Evolutionary conservation across 768 basidiomycete genomes (phyloP), one percentile per base, ranked within the genome.

Genomic region (Phanerodontia chrysosporium): DNA sequence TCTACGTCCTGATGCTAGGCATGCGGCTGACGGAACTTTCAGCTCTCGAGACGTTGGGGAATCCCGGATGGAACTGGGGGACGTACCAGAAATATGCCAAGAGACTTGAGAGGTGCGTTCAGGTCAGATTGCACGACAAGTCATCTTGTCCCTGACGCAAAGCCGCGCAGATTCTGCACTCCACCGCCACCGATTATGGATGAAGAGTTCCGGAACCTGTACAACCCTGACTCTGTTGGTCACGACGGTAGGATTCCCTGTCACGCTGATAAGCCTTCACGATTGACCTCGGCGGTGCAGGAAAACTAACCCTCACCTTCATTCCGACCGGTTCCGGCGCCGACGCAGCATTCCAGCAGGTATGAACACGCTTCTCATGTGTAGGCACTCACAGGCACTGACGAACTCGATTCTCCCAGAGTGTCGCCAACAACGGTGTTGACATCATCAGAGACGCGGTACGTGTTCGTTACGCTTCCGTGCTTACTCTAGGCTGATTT

Each of bases 51-150:
- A 21, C 30, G 18, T 45, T 59, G 14, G 58, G 58, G 21, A 59
- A 59, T 48, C 44, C 51, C 13, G 58, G 58, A 3, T 59, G 51
- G 58, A 59, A 54, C 58, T 59, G 58, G 58, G 27, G 42, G 4
- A 27, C 32, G 2, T 59, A 35, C 52, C 51, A 59, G 30, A 53
- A 54, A 52, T 51, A 59, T 39, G 32, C 58, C 2, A 8, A 18
- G 12, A 24, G 39, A 8, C 13, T 25, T 22, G 58, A 59, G 39
- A 22, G 42, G 58, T 59, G 24, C 45, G 58, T 22, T 14, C 5
- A 25, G 27, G 16, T 24, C 8, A 8, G 22, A 4, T 28, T 35
- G 32, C 7, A 35, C 13, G 32, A n/a, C n/a, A n/a, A n/a, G n/a
- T n/a, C 32, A 24, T 48, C 9, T 48, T 5, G 22, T 48, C 10